phyloP scores from a whole-genome alignment of 192 early-diverging fungal genomes.

The Glomus cerebriforme region DNA sequence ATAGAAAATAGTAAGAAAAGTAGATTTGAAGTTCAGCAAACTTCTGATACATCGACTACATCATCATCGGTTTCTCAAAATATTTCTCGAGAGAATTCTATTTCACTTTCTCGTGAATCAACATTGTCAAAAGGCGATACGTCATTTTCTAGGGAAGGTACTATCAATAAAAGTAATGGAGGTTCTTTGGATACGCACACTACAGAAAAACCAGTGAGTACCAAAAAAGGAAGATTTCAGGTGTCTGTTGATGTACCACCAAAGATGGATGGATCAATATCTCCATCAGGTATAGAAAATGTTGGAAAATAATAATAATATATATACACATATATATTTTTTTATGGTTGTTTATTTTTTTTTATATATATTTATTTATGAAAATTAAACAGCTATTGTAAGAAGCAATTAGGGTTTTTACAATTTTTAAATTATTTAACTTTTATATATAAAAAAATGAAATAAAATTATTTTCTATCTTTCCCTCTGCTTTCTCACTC shows the following conservation, averaged over 20 bases:
- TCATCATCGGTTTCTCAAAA: not conserved
- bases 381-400: not conserved
- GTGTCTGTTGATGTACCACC: conserved; percentile 18
- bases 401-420: not conserved
- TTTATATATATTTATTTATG: not conserved
- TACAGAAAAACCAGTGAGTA: conserved; percentile 13
- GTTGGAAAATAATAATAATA: not conserved
- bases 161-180: not conserved
- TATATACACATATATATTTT: not conserved
- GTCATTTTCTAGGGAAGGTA: not conserved
- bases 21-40: not conserved
- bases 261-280: conserved; percentile 17
- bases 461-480: not conserved
- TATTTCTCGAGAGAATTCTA: conserved; percentile 2
- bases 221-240: conserved; percentile 33
- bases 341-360: not conserved
- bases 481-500: not conserved
- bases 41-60: not conserved
- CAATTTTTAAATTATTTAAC: not conserved
- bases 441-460: not conserved
- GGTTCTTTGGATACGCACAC: not conserved
- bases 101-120: conserved; percentile 15
- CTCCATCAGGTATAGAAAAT: conserved; percentile 15
- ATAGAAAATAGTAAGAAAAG: conserved; percentile 6
- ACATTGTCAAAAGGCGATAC: not conserved